Percentiles rank a stretch among this genome's conserved stretches.
Conservation (phyloP, 306 rosid genomes). For the Crotalaria pallida region DNA sequence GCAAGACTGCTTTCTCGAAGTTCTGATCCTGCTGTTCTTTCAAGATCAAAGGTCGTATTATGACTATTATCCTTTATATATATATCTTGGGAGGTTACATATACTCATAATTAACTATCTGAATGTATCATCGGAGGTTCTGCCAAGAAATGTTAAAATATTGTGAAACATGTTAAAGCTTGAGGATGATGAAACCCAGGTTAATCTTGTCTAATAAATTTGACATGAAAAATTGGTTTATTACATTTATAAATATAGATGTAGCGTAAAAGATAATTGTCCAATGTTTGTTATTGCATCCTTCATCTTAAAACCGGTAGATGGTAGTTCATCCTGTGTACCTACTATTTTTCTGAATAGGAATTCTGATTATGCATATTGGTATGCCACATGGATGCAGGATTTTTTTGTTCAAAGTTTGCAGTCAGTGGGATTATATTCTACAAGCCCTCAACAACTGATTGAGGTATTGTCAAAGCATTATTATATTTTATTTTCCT, state of each 20-base stretch:
- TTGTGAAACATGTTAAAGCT: not conserved
- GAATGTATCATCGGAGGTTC: no score
- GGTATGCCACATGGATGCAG: conserved; percentile 46
- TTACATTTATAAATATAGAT: not conserved
- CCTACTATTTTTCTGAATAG: not conserved
- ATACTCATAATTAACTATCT: not conserved
- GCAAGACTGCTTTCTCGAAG: conserved; percentile 85
- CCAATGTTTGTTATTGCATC: not conserved
- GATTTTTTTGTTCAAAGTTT: conserved; percentile 73
- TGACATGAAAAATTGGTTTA: not conserved
- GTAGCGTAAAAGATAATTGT: not conserved
- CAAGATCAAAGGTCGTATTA: conserved; percentile 81
- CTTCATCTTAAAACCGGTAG: not conserved
- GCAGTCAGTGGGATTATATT: conserved; percentile 67
- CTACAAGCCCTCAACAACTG: conserved; percentile 48
- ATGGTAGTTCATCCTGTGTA: not conserved
- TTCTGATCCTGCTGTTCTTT: conserved; percentile 75
- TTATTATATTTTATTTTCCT: conserved; percentile 4
- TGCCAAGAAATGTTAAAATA: no score
- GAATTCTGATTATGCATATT: conserved; percentile 22
- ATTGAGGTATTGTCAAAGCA: conserved; percentile 62
- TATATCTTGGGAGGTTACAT: conserved; percentile 15
- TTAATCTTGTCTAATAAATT: not conserved
- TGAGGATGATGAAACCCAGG: not conserved
- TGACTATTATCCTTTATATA: conserved; percentile 1